phyloP scores from a whole-genome alignment of 2,329 filamentous ascomycete species.

The Gaeumannomyces sp. region DNA sequence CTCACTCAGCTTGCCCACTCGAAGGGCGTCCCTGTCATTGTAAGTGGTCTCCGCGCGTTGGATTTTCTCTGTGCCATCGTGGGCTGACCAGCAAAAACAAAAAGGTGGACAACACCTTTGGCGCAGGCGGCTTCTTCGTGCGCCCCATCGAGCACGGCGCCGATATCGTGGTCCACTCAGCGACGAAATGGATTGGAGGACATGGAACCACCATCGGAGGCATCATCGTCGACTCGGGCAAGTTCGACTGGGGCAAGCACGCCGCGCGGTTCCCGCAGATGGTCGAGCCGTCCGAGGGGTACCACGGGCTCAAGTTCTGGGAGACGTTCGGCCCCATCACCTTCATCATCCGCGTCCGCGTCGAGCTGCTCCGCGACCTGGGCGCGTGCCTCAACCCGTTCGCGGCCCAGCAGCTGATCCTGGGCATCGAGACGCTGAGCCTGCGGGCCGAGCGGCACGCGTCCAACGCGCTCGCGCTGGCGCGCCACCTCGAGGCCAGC shows the following conservation, averaged over 20 bases:
- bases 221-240: conserved; percentile 79
- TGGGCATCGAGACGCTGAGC: conserved; percentile 85
- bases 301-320: conserved; percentile 91
- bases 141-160: conserved; percentile 85
- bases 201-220: conserved; percentile 90
- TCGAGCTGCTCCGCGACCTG: conserved; percentile 85
- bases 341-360: conserved; percentile 78
- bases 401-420: conserved; percentile 82
- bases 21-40: conserved; percentile 60
- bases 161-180: conserved; percentile 90
- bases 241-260: conserved; percentile 89
- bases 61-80: not conserved
- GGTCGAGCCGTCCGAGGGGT: conserved; percentile 79
- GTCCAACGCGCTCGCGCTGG: conserved; percentile 72
- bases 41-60: conserved; percentile 26
- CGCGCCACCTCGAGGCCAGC: conserved; percentile 77
- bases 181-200: conserved; percentile 95
- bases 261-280: conserved; percentile 86
- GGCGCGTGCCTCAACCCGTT: conserved; percentile 83
- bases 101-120: conserved; percentile 90
- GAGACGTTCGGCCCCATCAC: conserved; percentile 80
- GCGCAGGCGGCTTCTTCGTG: conserved; percentile 82
- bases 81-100: not conserved
- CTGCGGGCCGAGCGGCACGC: conserved; percentile 83
- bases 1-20: conserved; percentile 74